These are phyloP conservation scores for Ascochyta clinopodiicola DNA, from an alignment of 2,329 filamentous ascomycete species.

Conservation along the genomic window DNA sequence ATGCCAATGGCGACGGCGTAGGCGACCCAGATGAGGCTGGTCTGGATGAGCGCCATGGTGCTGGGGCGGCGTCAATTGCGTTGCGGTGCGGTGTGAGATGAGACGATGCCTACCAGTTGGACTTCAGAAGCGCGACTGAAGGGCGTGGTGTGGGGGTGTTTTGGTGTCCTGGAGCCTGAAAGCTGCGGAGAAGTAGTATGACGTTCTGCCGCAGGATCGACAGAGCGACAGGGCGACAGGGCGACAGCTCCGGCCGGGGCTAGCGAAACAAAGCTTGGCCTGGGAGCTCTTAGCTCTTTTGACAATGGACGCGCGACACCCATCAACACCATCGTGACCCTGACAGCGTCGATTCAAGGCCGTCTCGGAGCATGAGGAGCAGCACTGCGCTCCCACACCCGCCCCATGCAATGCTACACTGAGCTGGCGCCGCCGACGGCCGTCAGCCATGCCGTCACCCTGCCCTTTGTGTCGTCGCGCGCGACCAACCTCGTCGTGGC, in stretches of 20 bases:
- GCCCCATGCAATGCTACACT: conserved; percentile 91
- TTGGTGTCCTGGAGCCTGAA: neutral
- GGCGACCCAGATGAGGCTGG: conserved; percentile 91
- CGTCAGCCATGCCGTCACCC: conserved; percentile 82
- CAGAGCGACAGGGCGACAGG: neutral
- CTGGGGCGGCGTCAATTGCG: neutral
- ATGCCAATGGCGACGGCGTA: conserved; percentile 84
- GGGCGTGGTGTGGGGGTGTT: neutral
- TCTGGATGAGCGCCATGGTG: conserved; percentile 75
- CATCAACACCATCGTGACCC: no score
- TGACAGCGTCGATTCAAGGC: neutral
- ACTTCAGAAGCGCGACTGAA: neutral
- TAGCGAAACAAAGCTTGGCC: conserved; percentile 1
- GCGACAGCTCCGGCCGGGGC: neutral
- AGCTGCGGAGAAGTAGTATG: conserved; percentile 5
- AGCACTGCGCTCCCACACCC: neutral
- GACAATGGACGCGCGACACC: no score
- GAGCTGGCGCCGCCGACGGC: conserved; percentile 94
- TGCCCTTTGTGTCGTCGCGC: conserved; percentile 77
- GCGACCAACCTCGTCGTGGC: conserved; percentile 88
- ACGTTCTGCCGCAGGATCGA: conserved; percentile 10
- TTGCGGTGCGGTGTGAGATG: neutral
- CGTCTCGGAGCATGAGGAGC: neutral
- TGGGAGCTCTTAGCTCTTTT: neutral
- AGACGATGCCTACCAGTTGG: neutral